Conservation (phyloP, 2,329 filamentous ascomycete genomes). For the Diplocarpon rosae region DNA sequence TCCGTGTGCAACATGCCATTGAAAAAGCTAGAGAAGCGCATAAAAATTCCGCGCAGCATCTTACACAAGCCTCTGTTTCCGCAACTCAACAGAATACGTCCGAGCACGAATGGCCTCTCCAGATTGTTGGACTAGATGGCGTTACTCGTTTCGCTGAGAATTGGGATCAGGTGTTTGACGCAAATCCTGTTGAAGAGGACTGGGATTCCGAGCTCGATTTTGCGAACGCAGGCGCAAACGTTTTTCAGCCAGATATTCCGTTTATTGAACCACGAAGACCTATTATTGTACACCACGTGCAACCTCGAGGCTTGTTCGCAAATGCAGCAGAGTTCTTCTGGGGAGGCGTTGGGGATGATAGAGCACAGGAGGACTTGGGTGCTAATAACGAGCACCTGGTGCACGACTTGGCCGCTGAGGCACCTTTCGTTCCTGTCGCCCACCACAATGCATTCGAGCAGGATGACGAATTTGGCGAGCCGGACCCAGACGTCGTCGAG, state of each 20-base stretch:
- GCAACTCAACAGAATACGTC: neutral
- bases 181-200: constrained; percentile 14
- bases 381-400: constrained; percentile 49
- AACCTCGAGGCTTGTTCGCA: constrained; percentile 31
- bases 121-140: constrained; percentile 16
- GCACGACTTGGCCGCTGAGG: constrained; percentile 46
- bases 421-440: constrained; percentile 43
- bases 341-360: constrained; percentile 38
- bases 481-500: constrained; percentile 48
- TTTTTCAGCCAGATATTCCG: constrained; percentile 12
- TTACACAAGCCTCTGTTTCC: neutral
- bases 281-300: constrained; percentile 7
- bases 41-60: neutral
- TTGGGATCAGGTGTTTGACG: constrained; percentile 17
- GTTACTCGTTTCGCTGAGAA: constrained; percentile 8
- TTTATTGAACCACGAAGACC: constrained; percentile 12
- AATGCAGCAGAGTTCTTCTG: constrained; percentile 50
- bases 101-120: constrained; percentile 7
- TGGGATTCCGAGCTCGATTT: constrained; percentile 14
- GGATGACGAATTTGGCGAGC: constrained; percentile 28
- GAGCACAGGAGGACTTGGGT: constrained; percentile 31
- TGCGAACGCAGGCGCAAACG: constrained; percentile 10
- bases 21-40: constrained; percentile 10
- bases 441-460: constrained; percentile 17
- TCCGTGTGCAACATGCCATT: constrained; percentile 12